Conservation (phyloP, 164 flowering plant genomes). For the Sedum album region DNA sequence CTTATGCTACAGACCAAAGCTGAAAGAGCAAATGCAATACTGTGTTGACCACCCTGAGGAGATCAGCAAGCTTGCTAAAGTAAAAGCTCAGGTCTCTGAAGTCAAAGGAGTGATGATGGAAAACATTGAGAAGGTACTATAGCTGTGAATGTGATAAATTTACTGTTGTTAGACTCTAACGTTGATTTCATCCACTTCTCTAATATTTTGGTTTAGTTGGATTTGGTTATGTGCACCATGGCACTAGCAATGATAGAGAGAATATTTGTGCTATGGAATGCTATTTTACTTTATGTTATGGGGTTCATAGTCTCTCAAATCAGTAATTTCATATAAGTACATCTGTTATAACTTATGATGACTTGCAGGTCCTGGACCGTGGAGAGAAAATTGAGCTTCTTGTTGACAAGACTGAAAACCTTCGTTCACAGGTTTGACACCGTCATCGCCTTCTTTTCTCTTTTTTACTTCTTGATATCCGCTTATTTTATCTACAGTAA, state of each 20-base stretch:
- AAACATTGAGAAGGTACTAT: constrained; percentile 10
- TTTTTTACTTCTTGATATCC: neutral
- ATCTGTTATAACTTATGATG: neutral
- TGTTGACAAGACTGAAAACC: constrained; percentile 13
- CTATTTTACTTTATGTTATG: neutral
- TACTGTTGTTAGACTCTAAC: neutral
- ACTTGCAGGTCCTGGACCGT: constrained; percentile 12
- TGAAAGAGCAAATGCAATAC: constrained; percentile 11
- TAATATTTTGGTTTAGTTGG: neutral
- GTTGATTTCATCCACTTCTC: neutral
- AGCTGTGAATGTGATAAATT: neutral
- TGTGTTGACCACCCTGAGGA: constrained; percentile 12
- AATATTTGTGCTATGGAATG: neutral
- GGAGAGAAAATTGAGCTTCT: constrained; percentile 13
- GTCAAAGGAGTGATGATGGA: constrained; percentile 13
- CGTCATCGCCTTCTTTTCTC: neutral
- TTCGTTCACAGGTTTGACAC: constrained; percentile 10
- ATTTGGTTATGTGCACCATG: neutral
- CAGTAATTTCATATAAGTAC: neutral
- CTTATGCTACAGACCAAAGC: constrained; percentile 6
- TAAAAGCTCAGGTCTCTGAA: constrained; percentile 10
- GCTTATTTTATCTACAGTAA: too few relatives aligned
- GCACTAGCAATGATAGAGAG: neutral
- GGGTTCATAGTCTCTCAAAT: too few relatives aligned
- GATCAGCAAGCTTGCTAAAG: constrained; percentile 11